Base-by-base conservation (phyloP, 1,139 yeast species). In the Blastobotrys indianensis region DNA sequence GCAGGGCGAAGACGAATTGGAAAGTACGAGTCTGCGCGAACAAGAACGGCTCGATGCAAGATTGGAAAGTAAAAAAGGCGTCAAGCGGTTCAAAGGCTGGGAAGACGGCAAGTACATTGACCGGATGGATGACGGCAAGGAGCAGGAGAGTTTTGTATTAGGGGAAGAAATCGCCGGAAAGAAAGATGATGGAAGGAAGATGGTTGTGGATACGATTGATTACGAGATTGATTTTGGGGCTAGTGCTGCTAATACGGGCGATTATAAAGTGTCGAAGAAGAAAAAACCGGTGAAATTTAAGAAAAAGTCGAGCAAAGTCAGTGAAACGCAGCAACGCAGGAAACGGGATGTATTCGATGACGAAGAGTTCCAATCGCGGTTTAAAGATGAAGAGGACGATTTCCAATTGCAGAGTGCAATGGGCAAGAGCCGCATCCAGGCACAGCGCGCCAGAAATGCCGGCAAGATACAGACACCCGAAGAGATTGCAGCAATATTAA, bases 1-100 rank as follows among this genome's bases (percentile, higher is more conserved):
- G 2, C 75, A 69, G 31, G 75, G 71, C 16, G 76, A 68, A 33
- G 74, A 70, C 44, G 71, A 66, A 42, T 65, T 81, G 39, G 75
- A 68, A 36, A 76, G 78, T 48, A 73, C 69, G 30, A 70, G 46
- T n/a, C 55, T 80, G 40, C 56, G 37, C 12, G 45, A 45, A 4
- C 35, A 42, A 17, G 44, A 45, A 32, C 28, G 36, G 39, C 17
- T 39, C 30, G 43, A 37, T 4, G 37, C 37, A 23, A 35, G 33
- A 9, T 23, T 25, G 25, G 20, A 38, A 20, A 45, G 36, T 32
- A 33, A 31, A 10, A 45, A 42, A 17, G 44, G 63, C 1, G 67
- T 66, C 30, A 62, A 68, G 41, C 25, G 52, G 38, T 41, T 37
- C 25, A 32, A 37, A 11, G 40, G 42, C 9, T 37, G 34, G 9